Base-by-base conservation (phyloP, 176 grass and related monocot genomes). In the Rhynchospora pubera region DNA sequence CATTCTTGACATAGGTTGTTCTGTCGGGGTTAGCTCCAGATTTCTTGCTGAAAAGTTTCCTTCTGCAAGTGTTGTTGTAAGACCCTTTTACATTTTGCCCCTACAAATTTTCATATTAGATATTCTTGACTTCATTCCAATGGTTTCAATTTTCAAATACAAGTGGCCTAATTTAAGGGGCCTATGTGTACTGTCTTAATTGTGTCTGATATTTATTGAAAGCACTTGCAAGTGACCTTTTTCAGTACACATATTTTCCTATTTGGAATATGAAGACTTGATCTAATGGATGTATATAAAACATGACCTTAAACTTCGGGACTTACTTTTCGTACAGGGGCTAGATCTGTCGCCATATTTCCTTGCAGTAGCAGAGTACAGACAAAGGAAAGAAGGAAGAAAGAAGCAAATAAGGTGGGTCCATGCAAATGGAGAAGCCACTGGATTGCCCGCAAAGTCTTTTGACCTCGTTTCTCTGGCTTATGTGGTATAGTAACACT, bases 1-100 rank as follows among this genome's bases (percentile, higher is more conserved):
- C 59, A 87, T 97, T 79, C 72, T 97, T 77, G 94, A 97, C 67
- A 79, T 93, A 68, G 94, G 94, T 24, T 97, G 94, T 88, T 97
- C 94, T 47, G 86, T 97, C 46, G 94, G 94, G 85, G 87, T 93
- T 26, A 93, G 94, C 94, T 88, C 89, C 26, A 83, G 91, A 73
- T 91, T 81, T 73, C 89, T 97, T 56, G 85, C 91, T 81, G 87
- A 93, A 52, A 93, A 57, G 84, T 91, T 91, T 82, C 87, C 91
- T 83, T 88, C 89, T 1, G 89, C 94, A 62, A 84, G 86, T 85
- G 84, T 79, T 78, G 87, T 90, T 53, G 94, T 93, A 87, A 88
- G 87, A 87, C 4, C 63, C 24, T 65, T 42, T 85, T 48, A 39
- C 84, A 79, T 57, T 57, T 59, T 60, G 14, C 12, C 70, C 69